phyloP scores from a whole-genome alignment of 75 land plant genomes.

The Sequoia sempervirens region DNA sequence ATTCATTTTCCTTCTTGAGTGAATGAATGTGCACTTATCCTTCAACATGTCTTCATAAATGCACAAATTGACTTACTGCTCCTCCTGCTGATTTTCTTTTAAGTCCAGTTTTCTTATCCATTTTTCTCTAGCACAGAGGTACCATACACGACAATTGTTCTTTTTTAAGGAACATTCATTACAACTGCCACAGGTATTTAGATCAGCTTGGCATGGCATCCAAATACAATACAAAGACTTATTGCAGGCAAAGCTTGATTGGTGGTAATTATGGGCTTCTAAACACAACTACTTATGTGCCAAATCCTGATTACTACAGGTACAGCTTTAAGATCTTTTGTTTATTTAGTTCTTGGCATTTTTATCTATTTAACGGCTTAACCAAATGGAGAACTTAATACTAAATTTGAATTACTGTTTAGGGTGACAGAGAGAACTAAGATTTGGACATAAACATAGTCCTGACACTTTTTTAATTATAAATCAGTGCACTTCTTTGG shows the following conservation, averaged over 20 bases:
- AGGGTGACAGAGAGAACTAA: not conserved
- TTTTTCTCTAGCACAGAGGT: not conserved
- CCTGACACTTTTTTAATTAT: not conserved
- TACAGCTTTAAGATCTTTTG: slow-evolving; percentile 5
- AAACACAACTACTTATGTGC: slow-evolving; percentile 53
- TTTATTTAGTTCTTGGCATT: not conserved
- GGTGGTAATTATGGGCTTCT: slow-evolving; percentile 81
- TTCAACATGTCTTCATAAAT: not conserved
- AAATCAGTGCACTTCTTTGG: slow-evolving; percentile 79
- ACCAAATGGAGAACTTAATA: not conserved
- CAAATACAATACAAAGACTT: slow-evolving; percentile 42
- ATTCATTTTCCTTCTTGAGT: not conserved
- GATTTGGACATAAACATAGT: not conserved
- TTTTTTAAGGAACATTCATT: not conserved
- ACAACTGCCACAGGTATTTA: slow-evolving; percentile 48
- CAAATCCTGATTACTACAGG: slow-evolving; percentile 85
- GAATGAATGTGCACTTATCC: not conserved
- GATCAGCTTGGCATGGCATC: slow-evolving; percentile 81
- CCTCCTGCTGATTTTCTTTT: not conserved
- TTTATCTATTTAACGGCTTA: not conserved
- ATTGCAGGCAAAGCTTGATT: slow-evolving; percentile 66
- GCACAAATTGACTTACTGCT: not conserved
- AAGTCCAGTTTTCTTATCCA: not conserved
- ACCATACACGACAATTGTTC: not conserved
- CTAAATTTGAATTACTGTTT: not conserved